Evolutionary conservation across 1,284 basidiomycete genomes (phyloP).

Genomic region (Grifola frondosa): DNA sequence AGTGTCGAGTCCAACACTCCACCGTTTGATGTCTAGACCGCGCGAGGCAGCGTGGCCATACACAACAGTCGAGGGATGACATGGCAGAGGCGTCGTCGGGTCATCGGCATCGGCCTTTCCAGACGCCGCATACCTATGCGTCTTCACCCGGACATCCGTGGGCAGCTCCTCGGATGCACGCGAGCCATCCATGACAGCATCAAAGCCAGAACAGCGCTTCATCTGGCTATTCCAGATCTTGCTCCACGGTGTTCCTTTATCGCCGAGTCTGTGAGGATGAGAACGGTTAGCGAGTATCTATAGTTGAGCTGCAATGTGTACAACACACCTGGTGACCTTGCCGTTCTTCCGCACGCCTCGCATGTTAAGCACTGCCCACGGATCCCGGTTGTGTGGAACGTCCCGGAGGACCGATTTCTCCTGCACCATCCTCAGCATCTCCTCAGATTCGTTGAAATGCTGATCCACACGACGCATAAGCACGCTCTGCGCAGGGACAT

Average conservation of each 20-base stretch:
- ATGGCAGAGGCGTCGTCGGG: conserved; percentile 44
- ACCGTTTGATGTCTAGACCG: conserved; percentile 76
- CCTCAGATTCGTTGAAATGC: conserved; percentile 16
- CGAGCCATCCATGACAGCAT: conserved; percentile 15
- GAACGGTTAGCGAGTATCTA: neutral
- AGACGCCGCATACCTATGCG: conserved; percentile 1
- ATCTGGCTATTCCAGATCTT: conserved; percentile 75
- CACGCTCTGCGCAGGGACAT: conserved; percentile 5
- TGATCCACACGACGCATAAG: conserved; percentile 5
- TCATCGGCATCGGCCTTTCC: conserved; percentile 14
- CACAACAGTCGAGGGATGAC: conserved; percentile 75
- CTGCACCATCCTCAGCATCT: conserved; percentile 38
- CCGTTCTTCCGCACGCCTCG: conserved; percentile 59
- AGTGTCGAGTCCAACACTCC: conserved; percentile 79
- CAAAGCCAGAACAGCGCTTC: conserved; percentile 60
- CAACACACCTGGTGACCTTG: conserved; percentile 47
- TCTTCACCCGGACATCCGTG: no score
- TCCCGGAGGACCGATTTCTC: conserved; percentile 60
- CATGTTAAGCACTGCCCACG: conserved; percentile 78
- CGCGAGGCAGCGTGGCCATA: conserved; percentile 81
- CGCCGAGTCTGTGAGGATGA: conserved; percentile 30
- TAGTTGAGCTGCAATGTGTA: neutral
- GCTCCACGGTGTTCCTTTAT: conserved; percentile 70
- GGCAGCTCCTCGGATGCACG: neutral
- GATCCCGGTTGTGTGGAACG: conserved; percentile 71